A percentile compares a stretch with the other conserved stretches of the same genome.
Conservation (phyloP, 495 filamentous ascomycete genomes). For the Aspergillus ellipticus region DNA sequence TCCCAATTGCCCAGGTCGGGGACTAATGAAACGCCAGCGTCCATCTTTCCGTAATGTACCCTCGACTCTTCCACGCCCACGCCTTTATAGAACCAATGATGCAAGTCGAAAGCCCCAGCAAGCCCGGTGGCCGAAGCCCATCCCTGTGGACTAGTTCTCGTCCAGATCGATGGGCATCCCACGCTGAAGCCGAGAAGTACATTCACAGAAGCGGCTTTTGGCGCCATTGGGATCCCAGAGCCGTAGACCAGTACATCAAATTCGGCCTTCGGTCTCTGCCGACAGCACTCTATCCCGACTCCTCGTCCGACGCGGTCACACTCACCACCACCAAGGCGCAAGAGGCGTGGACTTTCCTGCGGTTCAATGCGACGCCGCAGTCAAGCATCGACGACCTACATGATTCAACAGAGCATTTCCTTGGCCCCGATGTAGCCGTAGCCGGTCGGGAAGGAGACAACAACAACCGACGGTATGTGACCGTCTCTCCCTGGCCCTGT, state of each 20-base stretch:
- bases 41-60: constrained; percentile 4
- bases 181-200: neutral
- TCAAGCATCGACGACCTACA: no score
- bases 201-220: neutral
- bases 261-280: neutral
- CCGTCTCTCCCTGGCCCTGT: neutral
- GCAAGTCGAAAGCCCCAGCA: neutral
- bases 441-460: neutral
- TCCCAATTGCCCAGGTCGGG: neutral
- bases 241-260: neutral
- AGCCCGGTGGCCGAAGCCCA: neutral
- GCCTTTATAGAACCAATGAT: constrained; percentile 5
- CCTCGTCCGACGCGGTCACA: neutral
- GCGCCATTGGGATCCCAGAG: neutral
- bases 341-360: constrained; percentile 1
- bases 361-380: neutral
- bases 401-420: neutral
- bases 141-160: neutral
- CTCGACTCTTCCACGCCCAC: neutral
- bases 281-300: neutral
- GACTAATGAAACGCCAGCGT: constrained; percentile 15
- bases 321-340: neutral
- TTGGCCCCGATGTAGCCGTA: neutral
- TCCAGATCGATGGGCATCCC: neutral
- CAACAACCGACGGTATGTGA: neutral